Evolutionary conservation across 2,329 filamentous ascomycete genomes (phyloP).

Genomic region (Chaetomium sp.): DNA sequence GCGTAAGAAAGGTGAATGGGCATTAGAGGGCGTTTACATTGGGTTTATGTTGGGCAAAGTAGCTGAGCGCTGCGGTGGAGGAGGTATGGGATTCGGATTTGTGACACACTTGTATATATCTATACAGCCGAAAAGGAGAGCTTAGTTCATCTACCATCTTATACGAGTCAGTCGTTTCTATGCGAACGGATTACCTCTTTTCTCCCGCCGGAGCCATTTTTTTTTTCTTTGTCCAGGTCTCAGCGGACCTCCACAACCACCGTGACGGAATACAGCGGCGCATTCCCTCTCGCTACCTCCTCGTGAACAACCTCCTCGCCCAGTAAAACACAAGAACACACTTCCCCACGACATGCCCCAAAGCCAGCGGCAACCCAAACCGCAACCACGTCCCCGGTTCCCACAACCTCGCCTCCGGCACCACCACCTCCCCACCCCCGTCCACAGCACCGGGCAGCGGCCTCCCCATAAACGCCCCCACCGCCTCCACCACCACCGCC

Average conservation of each 20-base stretch:
- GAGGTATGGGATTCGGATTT: not conserved
- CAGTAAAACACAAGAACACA: constrained; percentile 14
- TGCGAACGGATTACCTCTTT: no score
- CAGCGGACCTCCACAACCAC: no score
- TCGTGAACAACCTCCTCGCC: constrained; percentile 3
- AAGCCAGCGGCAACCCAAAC: constrained; percentile 21
- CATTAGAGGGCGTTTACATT: constrained; percentile 13
- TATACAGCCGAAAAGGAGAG: not conserved
- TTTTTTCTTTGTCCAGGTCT: no score
- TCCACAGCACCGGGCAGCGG: not conserved
- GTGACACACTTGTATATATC: not conserved
- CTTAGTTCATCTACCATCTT: not conserved
- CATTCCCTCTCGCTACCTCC: not conserved
- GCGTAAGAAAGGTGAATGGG: not conserved
- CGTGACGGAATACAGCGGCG: no score
- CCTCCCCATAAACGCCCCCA: constrained; percentile 35
- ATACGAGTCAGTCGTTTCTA: not conserved
- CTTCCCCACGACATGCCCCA: constrained; percentile 22
- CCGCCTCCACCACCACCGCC: constrained; percentile 43
- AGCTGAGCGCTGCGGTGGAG: not conserved
- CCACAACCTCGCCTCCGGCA: constrained; percentile 16
- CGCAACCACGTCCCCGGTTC: constrained; percentile 20
- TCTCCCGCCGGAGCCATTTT: no score
- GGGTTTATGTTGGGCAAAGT: not conserved
- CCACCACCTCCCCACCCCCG: not conserved